Base-by-base conservation (phyloP, 306 rosid genomes). In the Trifolium repens region DNA sequence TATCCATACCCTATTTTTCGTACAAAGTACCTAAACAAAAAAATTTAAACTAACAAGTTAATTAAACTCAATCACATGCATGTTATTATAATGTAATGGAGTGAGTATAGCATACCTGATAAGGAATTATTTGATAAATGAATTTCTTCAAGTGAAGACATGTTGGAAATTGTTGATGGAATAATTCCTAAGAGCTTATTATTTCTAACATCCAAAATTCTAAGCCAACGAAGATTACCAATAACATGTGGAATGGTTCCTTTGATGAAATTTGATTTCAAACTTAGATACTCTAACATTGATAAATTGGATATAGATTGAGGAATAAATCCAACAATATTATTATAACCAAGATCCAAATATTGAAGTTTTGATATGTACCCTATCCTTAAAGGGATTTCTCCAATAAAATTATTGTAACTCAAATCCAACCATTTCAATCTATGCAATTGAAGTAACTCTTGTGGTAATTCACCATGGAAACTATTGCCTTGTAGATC, bases 101-200 rank as follows among this genome's bases (percentile, higher is more conserved):
- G 34, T 1, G 34, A 55, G 12, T 63, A 22, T 19, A 61, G 15
- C 67, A 55, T 79, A 78, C 76, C 76, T 9, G 76, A 46, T 9
- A 78, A 47, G 7, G 32, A 22, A 19, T 78, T 78, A 1, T 19
- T 14, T 2, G 46, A 9, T 3, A 78, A 22, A 3, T 37, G n/a
- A 12, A 78, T 34, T 3, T 17, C 13, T 60, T 78, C 26, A 24
- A 78, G 77, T 11, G 66, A 78, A 19, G 72, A 61, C 10, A 78
- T 1, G 44, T 73, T 79, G 3, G 46, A 66, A 22, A 79, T 15
- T 2, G 69, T 24, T 4, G 9, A 40, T 9, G 77, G 77, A 4
- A 78, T 61, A 47, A 12, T 26, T 34, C 81, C 76, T 0, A 22
- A 78, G 0, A 78, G 64, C 0, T 10, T 30, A 30, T 47, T 59